Evolutionary conservation across 331 rosid species (phyloP), one percentile per base, ranked within the genome.

Genomic region (Pyracantha coccinea): DNA sequence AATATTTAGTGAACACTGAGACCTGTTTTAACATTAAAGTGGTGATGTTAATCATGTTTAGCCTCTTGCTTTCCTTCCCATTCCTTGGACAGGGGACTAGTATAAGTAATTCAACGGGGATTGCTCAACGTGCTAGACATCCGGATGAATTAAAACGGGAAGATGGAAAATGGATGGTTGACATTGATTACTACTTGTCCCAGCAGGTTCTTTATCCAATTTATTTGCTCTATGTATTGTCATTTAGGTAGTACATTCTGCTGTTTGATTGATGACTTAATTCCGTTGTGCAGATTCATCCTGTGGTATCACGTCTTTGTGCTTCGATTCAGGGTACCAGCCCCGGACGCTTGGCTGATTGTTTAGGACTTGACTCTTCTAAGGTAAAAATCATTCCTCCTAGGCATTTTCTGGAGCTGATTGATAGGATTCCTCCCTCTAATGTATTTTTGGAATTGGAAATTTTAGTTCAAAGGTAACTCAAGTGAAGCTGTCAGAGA

Each of bases 81-180:
- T 71, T 83, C 73, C 61, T 75, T 80, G 83, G 72, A 50, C 83
- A 94, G 99, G 99, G 93, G 33, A 66, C 85, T 71, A 84, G 78
- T 85, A 85, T 93, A 32, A 87, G 83, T 75, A 78, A 88, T 73
- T 84, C 88, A 41, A 70, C 72, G 0, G 92, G 90, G 69, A 81
- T 94, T 77, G 99, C 99, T 68, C 97, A 85, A 65, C 97, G 97
- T 76, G 99, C 99, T 67, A 85, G 99, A 77, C 95, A 94, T 83
- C 96, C 99, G 15, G 99, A 94, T 76, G 99, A 94, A 80, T 78
- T 94, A 38, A 93, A 88, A 85, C 92, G 19, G 72, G 96, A 88
- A 79, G 93, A 89, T 67, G 99, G 93, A 80, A 87, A 89, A 81
- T 94, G 99, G 99, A 85, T 94, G 87, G 85, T 92, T 77, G 99